Conservation (phyloP, 106 monocot genomes). For the Allium cepa region DNA sequence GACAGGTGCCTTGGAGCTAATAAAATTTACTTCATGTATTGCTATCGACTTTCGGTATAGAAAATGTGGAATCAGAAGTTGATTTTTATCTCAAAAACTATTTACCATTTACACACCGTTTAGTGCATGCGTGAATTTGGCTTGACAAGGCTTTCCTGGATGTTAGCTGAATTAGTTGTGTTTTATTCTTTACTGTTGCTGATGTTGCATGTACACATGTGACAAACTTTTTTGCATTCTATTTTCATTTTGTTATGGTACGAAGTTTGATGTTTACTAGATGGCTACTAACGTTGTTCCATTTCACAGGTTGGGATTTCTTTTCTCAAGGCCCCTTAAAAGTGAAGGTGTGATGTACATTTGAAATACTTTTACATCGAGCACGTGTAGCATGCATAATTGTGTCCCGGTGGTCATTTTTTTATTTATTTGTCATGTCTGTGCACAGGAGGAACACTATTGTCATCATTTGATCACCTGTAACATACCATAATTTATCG, state of each 20-base stretch:
- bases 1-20: no score
- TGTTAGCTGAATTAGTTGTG: not conserved
- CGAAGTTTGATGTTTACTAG: not conserved
- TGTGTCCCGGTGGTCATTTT: no score
- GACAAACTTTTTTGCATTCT: not conserved
- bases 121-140: not conserved
- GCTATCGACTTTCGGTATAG: no score
- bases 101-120: no score
- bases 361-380: not conserved
- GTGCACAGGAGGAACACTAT: no score
- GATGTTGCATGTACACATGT: not conserved
- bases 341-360: slow-evolving; percentile 2
- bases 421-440: no score
- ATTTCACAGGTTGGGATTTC: slow-evolving; percentile 7
- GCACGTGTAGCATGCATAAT: no score
- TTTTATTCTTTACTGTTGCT: not conserved
- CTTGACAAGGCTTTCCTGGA: not conserved
- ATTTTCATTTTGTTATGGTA: not conserved
- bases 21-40: no score
- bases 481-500: no score
- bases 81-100: no score
- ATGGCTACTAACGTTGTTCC: not conserved
- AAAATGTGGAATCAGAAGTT: no score
- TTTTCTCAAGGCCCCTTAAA: slow-evolving; percentile 2
- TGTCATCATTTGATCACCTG: no score